Conservation (phyloP, 441 rosid genomes). For the Corymbia calophylla region DNA sequence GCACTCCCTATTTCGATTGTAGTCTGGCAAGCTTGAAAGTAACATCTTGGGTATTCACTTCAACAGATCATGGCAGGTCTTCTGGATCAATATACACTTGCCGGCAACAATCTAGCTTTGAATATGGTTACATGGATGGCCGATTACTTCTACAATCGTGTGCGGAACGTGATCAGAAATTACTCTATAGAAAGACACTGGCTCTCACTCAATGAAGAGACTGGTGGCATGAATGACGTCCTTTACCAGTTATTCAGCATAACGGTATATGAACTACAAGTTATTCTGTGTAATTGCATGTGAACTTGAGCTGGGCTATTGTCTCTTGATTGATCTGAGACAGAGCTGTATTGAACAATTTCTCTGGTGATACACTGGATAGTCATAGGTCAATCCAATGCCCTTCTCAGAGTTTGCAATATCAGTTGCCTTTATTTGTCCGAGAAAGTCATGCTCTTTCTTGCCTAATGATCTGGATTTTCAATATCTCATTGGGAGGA, state of each 20-base stretch:
- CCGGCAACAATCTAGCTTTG: conserved; percentile 38
- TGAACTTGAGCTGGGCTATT: not conserved
- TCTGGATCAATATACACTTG: conserved; percentile 41
- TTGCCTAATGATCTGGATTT: not conserved
- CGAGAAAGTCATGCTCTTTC: not conserved
- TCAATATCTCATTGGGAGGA: not conserved
- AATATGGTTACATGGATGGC: conserved; percentile 47
- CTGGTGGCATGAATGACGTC: conserved; percentile 66
- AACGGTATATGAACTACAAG: conserved; percentile 22
- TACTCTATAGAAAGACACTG: conserved; percentile 39
- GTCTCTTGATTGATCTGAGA: not conserved
- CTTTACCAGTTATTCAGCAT: conserved; percentile 37
- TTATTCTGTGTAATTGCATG: not conserved
- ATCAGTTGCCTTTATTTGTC: not conserved
- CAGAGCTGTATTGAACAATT: not conserved
- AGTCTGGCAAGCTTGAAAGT: not conserved
- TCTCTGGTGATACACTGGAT: not conserved
- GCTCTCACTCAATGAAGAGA: conserved; percentile 48
- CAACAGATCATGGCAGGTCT: conserved; percentile 55
- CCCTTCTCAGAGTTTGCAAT: not conserved
- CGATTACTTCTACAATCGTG: conserved; percentile 45
- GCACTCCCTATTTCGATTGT: not conserved
- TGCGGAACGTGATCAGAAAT: conserved; percentile 33
- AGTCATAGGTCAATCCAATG: not conserved
- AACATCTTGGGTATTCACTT: not conserved